Evolutionary conservation across 2,329 filamentous ascomycete species (phyloP).

Genomic region (Rutstroemia sydowiana): DNA sequence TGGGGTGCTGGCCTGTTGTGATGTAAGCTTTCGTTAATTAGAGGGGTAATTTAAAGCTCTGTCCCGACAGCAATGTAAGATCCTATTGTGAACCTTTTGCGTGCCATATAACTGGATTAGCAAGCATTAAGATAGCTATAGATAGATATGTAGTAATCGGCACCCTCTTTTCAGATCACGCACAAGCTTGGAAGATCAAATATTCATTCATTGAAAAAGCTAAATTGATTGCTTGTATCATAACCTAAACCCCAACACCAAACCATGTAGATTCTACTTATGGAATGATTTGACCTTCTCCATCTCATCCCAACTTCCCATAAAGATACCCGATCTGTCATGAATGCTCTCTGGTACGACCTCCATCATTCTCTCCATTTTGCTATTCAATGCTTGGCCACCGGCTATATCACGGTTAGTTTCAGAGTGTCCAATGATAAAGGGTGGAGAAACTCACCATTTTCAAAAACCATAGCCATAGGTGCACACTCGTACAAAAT

Average conservation of each 20-base stretch:
- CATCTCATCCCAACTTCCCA: conserved; percentile 90
- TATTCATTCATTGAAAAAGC: neutral
- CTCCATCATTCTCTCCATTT: conserved; percentile 84
- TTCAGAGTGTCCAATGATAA: neutral
- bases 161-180: neutral
- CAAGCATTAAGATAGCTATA: no score
- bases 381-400: conserved; percentile 83
- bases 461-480: conserved; percentile 98
- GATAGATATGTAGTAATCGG: no score
- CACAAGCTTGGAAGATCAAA: neutral
- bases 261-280: conserved; percentile 33
- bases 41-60: no score
- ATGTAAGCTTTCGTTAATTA: no score
- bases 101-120: no score
- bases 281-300: conserved; percentile 67
- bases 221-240: neutral
- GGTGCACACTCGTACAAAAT: conserved; percentile 98
- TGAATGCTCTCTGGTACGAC: conserved; percentile 89
- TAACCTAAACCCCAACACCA: neutral
- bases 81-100: no score
- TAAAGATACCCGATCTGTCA: conserved; percentile 89
- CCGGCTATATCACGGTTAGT: conserved; percentile 55
- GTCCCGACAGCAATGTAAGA: no score
- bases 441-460: conserved; percentile 55
- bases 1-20: no score